Percentiles rank a stretch among this genome's conserved stretches.
Conservation (phyloP, 768 basidiomycete species). For the Suillus variegatus region DNA sequence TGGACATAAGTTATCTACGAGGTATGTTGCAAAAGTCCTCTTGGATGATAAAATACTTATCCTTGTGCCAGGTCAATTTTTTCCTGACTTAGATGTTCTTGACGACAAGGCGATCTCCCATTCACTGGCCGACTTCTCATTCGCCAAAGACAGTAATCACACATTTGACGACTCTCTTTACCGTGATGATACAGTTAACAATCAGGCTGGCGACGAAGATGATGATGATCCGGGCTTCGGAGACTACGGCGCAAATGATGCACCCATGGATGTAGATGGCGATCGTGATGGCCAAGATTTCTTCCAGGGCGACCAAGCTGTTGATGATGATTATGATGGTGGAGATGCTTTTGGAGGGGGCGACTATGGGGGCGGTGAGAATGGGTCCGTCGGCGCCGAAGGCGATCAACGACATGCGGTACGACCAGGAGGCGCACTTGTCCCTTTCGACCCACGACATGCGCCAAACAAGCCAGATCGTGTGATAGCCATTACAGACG, state of each 20-base stretch:
- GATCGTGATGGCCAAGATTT: slow-evolving; percentile 53
- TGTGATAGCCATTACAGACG: slow-evolving; percentile 82
- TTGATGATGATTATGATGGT: slow-evolving; percentile 47
- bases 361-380: slow-evolving; percentile 39
- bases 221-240: slow-evolving; percentile 25
- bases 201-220: slow-evolving; percentile 37
- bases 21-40: slow-evolving; percentile 40
- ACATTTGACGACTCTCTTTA: slow-evolving; percentile 66
- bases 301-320: slow-evolving; percentile 63
- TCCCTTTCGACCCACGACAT: slow-evolving; percentile 86
- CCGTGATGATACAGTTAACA: slow-evolving; percentile 49
- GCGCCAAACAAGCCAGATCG: slow-evolving; percentile 76
- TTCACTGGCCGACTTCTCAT: slow-evolving; percentile 80
- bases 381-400: slow-evolving; percentile 46
- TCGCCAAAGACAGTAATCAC: slow-evolving; percentile 62
- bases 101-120: slow-evolving; percentile 77
- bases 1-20: slow-evolving; percentile 65
- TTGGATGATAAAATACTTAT: slow-evolving; percentile 8
- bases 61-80: slow-evolving; percentile 56
- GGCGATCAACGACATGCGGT: slow-evolving; percentile 41
- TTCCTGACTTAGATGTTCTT: slow-evolving; percentile 67
- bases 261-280: slow-evolving; percentile 42
- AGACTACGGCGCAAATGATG: slow-evolving; percentile 23
- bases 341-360: slow-evolving; percentile 44
- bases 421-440: slow-evolving; percentile 47